phyloP scores from a whole-genome alignment of 192 early-diverging fungal species.

The Cladochytrium replicatum region DNA sequence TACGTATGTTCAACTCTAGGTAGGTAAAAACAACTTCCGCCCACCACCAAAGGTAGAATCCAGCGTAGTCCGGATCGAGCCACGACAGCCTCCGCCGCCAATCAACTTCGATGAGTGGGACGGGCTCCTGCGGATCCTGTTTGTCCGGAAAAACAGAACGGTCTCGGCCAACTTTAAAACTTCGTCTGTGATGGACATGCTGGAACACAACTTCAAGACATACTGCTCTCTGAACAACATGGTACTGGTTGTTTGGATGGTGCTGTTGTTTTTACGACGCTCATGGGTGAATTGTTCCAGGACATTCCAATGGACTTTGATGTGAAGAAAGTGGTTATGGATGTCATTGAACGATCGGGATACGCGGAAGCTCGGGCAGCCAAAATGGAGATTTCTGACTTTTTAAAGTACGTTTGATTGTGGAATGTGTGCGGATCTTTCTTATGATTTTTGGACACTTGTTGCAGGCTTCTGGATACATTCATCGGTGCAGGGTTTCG shows the following conservation, averaged over 20 bases:
- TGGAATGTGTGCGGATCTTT: background rate
- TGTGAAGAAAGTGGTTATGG: slow-evolving; percentile 67
- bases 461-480: slow-evolving; percentile 60
- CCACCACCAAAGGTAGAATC: slow-evolving; percentile 96
- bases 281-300: background rate
- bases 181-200: slow-evolving; percentile 71
- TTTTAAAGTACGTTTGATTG: slow-evolving; percentile 64
- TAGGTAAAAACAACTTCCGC: slow-evolving; percentile 95
- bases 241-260: slow-evolving; percentile 23
- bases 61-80: slow-evolving; percentile 88
- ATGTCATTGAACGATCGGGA: slow-evolving; percentile 56
- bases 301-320: slow-evolving; percentile 57
- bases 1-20: slow-evolving; percentile 35
- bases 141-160: slow-evolving; percentile 92
- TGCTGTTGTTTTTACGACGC: background rate
- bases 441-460: slow-evolving; percentile 1
- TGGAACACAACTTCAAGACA: slow-evolving; percentile 95
- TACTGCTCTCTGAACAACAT: slow-evolving; percentile 70
- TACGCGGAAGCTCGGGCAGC: slow-evolving; percentile 70
- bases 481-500: slow-evolving; percentile 90
- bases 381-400: slow-evolving; percentile 92
- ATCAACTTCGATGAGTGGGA: slow-evolving; percentile 96
- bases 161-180: slow-evolving; percentile 85
- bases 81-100: slow-evolving; percentile 85
- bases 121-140: slow-evolving; percentile 86